phyloP scores from a whole-genome alignment of 371 early-diverging fungal species.

The Mucor indicus region DNA sequence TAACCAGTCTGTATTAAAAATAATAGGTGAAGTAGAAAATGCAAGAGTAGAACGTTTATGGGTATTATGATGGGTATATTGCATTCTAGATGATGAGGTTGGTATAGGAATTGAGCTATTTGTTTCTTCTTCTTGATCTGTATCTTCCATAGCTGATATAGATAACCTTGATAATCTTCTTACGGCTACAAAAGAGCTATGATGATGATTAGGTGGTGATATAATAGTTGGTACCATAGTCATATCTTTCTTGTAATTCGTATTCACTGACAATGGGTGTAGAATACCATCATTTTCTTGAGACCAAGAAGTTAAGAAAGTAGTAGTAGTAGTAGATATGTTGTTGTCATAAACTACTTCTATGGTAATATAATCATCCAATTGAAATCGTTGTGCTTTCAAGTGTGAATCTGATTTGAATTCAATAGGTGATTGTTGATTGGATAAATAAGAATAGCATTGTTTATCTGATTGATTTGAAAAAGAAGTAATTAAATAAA shows the following conservation, averaged over 20 bases:
- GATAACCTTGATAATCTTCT: constrained; percentile 40
- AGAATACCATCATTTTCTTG: background rate
- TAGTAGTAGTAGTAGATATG: too few relatives aligned
- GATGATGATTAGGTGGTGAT: background rate
- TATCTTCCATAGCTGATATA: constrained; percentile 39
- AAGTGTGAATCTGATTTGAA: constrained; percentile 42
- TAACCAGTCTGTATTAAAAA: too few relatives aligned
- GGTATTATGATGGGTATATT: constrained; percentile 36
- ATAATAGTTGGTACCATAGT: background rate
- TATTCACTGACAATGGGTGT: too few relatives aligned
- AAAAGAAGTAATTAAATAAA: constrained; percentile 16
- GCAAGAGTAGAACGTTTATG: constrained; percentile 16
- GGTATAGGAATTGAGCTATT: constrained; percentile 14
- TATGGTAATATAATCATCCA: constrained; percentile 20
- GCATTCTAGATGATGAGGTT: constrained; percentile 36
- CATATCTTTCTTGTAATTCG: background rate
- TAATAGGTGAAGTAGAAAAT: constrained; percentile 35
- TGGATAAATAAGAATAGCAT: constrained; percentile 30
- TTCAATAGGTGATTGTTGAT: constrained; percentile 20
- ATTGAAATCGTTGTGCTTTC: constrained; percentile 38
- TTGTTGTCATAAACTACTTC: constrained; percentile 43
- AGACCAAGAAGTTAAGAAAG: constrained; percentile 11
- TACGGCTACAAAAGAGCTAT: constrained; percentile 12
- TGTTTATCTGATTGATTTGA: constrained; percentile 18
- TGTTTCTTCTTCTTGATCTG: background rate